phyloP scores from a whole-genome alignment of 1,284 basidiomycete genomes.

The Rhodotorula glutinis region DNA sequence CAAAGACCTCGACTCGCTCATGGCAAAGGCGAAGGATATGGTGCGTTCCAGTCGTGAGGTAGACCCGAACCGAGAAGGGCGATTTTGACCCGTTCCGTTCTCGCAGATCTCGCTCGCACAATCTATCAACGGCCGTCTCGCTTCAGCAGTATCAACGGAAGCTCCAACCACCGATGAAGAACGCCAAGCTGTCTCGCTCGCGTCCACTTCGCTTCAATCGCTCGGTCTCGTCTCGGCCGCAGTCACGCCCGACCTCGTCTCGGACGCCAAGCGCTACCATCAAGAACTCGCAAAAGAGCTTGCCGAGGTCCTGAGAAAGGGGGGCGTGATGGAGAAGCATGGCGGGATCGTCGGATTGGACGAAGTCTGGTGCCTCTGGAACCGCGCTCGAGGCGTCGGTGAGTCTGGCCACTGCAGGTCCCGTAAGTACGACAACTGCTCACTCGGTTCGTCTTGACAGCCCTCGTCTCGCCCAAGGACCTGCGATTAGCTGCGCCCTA shows the following conservation, averaged over 20 bases:
- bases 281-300: constrained; percentile 82
- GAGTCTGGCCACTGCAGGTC: constrained; percentile 47
- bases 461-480: constrained; percentile 81
- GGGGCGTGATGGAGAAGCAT: constrained; percentile 32
- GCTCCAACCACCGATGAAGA: constrained; percentile 31
- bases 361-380: constrained; percentile 97
- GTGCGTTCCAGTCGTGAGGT: constrained; percentile 50
- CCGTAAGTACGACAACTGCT: constrained; percentile 6
- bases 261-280: constrained; percentile 74
- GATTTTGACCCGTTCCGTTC: too few species aligned
- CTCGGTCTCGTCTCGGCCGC: constrained; percentile 70
- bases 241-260: constrained; percentile 85
- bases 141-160: constrained; percentile 20
- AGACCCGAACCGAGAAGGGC: too few species aligned
- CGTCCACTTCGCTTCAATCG: constrained; percentile 81
- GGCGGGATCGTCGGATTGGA: constrained; percentile 79
- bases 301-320: constrained; percentile 60
- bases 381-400: constrained; percentile 90
- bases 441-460: constrained; percentile 48
- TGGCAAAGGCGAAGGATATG: constrained; percentile 90
- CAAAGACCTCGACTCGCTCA: constrained; percentile 83
- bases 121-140: constrained; percentile 64
- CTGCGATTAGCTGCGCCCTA: constrained; percentile 69
- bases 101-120: constrained; percentile 67
- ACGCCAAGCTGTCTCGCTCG: constrained; percentile 73